Evolutionary conservation across 495 filamentous ascomycete species (phyloP), one percentile per base, ranked within the genome.

Genomic region (Alectoria sarmentosa): DNA sequence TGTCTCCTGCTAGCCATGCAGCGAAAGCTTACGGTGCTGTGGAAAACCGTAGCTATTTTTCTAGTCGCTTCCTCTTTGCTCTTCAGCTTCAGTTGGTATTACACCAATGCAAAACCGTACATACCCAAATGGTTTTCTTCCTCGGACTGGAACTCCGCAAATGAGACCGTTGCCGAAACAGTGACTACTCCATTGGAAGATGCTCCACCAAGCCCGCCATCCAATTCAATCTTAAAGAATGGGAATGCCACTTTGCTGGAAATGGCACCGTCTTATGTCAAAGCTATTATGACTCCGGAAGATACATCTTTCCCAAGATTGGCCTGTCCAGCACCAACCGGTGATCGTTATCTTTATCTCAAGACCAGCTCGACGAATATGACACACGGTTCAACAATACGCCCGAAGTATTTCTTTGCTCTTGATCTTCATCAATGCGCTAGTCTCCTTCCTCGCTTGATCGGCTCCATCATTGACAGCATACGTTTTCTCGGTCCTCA

Each of bases 401-500:
- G 48, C 8, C 48, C 48, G 3, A 71, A 66, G 63, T 82, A 80
- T 64, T 77, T 81, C 65, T 82, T 84, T 55, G 80, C 80, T 21
- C 69, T 84, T 42, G 72, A 82, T 63, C 71, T 82, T 13, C 71
- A 73, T 37, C 71, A 82, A 70, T 74, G 73, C 54, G 58, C 74
- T 4, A 42, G 56, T 30, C 49, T 82, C n/a, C 76, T 83, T 37
- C 78, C 80, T 28, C 76, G 76, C 26, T 69, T 83, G 19, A 72
- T 84, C 61, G 76, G 79, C 19, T 76, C 74, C 44, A 72, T 83
- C 42, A 59, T 84, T 23, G 74, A 80, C 59, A 69, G 76, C 15
- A 78, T 82, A 21, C 73, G 73, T 4, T 80, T 79, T 65, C 73
- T 83, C 15, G 78, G 80, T 3, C 78, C 80, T 13, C 38, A 71